phyloP scores from a whole-genome alignment of 306 rosid species.

The Lathyrus aphaca region DNA sequence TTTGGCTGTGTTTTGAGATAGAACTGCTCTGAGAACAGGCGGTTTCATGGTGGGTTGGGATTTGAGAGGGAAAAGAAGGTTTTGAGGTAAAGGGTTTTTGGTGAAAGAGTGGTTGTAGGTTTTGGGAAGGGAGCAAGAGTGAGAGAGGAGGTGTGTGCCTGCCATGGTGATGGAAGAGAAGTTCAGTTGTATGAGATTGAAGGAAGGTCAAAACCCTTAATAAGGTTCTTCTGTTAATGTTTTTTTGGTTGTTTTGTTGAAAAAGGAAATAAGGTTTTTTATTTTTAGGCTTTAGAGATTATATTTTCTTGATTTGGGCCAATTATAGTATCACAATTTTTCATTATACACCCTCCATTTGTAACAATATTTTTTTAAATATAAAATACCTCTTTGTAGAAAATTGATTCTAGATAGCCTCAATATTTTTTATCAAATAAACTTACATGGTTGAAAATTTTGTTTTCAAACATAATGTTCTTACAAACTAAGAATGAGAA shows the following conservation, averaged over 20 bases:
- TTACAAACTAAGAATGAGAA: no score
- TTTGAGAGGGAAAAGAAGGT: slow-evolving; percentile 37
- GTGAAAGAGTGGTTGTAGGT: slow-evolving; percentile 37
- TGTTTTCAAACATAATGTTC: no score
- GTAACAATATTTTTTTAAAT: no score
- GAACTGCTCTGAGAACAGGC: slow-evolving; percentile 55
- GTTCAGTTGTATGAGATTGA: neutral
- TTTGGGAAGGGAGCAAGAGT: slow-evolving; percentile 49
- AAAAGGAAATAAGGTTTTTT: neutral
- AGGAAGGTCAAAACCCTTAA: neutral
- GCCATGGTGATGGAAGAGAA: slow-evolving; percentile 51
- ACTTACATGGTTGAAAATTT: no score
- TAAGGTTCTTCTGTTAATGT: neutral
- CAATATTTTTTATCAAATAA: no score
- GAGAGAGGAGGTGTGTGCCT: slow-evolving; percentile 51
- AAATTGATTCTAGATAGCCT: no score
- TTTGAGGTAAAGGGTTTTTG: slow-evolving; percentile 49
- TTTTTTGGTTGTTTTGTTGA: neutral
- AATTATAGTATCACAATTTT: neutral
- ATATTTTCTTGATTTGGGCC: neutral
- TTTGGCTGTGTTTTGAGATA: slow-evolving; percentile 60
- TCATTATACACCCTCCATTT: no score
- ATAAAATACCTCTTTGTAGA: no score
- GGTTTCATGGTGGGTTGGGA: slow-evolving; percentile 42
- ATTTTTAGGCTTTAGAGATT: neutral